These are phyloP conservation scores for Colletotrichum chrysophilum DNA, from an alignment of 2,329 filamentous ascomycete genomes.

Conservation along the genomic window DNA sequence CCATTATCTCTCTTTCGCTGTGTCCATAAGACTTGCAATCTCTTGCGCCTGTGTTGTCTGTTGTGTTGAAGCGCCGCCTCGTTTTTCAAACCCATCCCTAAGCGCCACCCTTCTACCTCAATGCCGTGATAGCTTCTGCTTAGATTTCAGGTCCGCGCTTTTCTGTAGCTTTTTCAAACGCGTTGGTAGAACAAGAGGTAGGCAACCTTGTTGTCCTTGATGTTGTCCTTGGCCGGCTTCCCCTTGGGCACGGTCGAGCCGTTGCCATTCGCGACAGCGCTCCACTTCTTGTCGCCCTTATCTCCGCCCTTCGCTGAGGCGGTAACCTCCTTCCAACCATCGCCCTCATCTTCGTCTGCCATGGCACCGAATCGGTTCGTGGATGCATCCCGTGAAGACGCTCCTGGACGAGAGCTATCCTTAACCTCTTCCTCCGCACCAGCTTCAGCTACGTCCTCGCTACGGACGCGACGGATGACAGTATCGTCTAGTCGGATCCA, in stretches of 20 bases:
- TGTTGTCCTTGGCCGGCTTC: constrained; percentile 61
- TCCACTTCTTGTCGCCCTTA: constrained; percentile 75
- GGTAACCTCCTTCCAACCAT: constrained; percentile 85
- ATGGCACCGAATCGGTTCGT: constrained; percentile 78
- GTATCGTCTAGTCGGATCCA: constrained; percentile 98
- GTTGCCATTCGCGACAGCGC: constrained; percentile 63
- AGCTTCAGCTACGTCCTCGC: constrained; percentile 87
- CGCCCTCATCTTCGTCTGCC: constrained; percentile 69
- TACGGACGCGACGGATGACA: constrained; percentile 80
- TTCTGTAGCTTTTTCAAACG: constrained; percentile 48
- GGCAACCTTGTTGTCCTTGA: constrained; percentile 95
- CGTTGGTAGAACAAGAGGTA: constrained; percentile 96
- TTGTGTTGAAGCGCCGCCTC: neutral
- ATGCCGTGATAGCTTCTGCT: neutral
- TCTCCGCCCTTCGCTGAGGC: constrained; percentile 36
- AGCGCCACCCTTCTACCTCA: neutral
- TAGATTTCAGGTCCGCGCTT: neutral
- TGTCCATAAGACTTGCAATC: neutral
- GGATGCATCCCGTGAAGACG: constrained; percentile 40
- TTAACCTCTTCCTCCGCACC: constrained; percentile 81
- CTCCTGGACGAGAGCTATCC: constrained; percentile 69
- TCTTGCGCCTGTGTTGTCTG: neutral
- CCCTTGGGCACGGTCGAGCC: constrained; percentile 58
- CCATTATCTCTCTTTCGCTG: neutral
- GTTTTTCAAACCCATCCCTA: neutral